phyloP scores from a whole-genome alignment of 768 basidiomycete genomes.

The Lentinula sp. region DNA sequence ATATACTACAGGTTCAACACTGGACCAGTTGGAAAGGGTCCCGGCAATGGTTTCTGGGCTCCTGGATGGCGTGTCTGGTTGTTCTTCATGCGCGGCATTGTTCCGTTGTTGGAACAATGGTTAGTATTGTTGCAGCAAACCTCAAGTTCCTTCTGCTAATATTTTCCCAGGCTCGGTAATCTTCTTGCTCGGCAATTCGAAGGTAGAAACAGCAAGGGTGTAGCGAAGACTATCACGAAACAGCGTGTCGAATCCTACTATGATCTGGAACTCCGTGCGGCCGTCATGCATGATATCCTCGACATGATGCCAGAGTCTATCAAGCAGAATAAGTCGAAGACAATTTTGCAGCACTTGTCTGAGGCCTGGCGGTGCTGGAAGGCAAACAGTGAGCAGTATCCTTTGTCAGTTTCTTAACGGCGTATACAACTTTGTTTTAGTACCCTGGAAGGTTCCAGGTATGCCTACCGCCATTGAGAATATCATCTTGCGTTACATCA shows the following conservation, averaged over 20 bases:
- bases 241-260: slow-evolving; percentile 99
- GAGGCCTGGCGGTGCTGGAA: slow-evolving; percentile 99
- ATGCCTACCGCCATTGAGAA: slow-evolving; percentile 99
- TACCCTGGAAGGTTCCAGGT: slow-evolving; percentile 99
- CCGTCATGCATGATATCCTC: slow-evolving; percentile 99
- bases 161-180: slow-evolving; percentile 69
- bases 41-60: slow-evolving; percentile 99
- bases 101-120: slow-evolving; percentile 96
- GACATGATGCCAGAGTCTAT: slow-evolving; percentile 99
- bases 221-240: slow-evolving; percentile 98
- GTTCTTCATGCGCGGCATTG: slow-evolving; percentile 99
- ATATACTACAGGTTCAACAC: slow-evolving; percentile 99
- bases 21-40: slow-evolving; percentile 98
- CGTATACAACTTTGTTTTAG: slow-evolving; percentile 25
- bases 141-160: not conserved
- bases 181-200: slow-evolving; percentile 97
- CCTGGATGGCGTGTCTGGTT: slow-evolving; percentile 99
- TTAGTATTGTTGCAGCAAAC: slow-evolving; percentile 19
- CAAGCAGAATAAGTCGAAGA: slow-evolving; percentile 99
- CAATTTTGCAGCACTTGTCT: slow-evolving; percentile 94
- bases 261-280: slow-evolving; percentile 93
- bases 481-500: slow-evolving; percentile 97
- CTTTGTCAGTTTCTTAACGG: not conserved
- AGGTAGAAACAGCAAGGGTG: slow-evolving; percentile 92
- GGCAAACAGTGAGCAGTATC: slow-evolving; percentile 65